phyloP scores from a whole-genome alignment of 805 yeast genomes.

The Saturnispora halmiae region DNA sequence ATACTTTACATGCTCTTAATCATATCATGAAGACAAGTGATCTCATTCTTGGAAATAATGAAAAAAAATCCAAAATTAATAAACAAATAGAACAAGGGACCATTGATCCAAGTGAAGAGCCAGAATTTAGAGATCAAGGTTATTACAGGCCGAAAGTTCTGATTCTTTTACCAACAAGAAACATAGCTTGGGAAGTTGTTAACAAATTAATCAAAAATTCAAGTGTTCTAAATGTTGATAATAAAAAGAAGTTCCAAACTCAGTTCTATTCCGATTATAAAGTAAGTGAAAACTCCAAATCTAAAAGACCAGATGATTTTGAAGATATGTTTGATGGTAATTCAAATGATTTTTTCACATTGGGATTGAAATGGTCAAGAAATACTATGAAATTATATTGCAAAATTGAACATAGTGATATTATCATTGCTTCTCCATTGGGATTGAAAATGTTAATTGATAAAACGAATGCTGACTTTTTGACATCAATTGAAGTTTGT shows the following conservation, averaged over 20 bases:
- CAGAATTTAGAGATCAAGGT: constrained; percentile 84
- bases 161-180: constrained; percentile 75
- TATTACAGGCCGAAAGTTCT: constrained; percentile 88
- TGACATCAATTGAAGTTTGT: constrained; percentile 79
- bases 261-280: constrained; percentile 52
- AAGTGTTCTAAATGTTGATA: constrained; percentile 70
- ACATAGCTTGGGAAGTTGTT: constrained; percentile 63
- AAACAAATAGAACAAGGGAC: constrained; percentile 30
- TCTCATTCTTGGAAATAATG: constrained; percentile 67
- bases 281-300: constrained; percentile 23
- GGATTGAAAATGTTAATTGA: constrained; percentile 78
- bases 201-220: constrained; percentile 51
- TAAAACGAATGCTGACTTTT: constrained; percentile 40
- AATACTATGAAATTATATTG: constrained; percentile 79
- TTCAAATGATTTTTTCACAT: constrained; percentile 80
- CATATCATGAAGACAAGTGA: constrained; percentile 86
- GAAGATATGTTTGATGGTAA: constrained; percentile 75
- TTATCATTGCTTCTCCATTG: constrained; percentile 84
- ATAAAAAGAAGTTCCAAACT: constrained; percentile 59
- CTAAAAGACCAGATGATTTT: constrained; percentile 75
- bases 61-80: constrained; percentile 38
- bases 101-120: constrained; percentile 29
- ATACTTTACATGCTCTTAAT: constrained; percentile 64
- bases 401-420: constrained; percentile 74
- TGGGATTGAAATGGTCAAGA: constrained; percentile 87